Evolutionary conservation across 192 early-diverging fungal genomes (phyloP).

Genomic region (Kappamyces sp.): DNA sequence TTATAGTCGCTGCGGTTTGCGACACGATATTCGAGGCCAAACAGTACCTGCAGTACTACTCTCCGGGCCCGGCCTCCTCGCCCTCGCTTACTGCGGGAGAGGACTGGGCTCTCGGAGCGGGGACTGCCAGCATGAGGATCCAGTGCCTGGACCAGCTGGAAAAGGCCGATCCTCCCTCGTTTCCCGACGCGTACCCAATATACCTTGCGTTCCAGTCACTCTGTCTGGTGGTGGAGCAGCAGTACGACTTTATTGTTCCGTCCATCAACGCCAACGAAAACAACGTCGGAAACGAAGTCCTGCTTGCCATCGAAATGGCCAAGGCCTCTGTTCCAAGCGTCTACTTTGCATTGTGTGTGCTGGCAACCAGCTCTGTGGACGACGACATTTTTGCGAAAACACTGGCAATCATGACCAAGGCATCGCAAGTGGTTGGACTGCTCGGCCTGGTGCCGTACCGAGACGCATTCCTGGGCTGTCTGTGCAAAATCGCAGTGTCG

Average conservation of each 20-base stretch:
- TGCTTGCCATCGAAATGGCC: conserved; percentile 69
- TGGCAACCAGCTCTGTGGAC: conserved; percentile 72
- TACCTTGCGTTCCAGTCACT: conserved; percentile 71
- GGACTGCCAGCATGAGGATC: conserved; percentile 30
- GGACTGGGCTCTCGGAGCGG: conserved; percentile 21
- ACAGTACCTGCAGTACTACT: conserved; percentile 10
- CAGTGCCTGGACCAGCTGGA: conserved; percentile 84
- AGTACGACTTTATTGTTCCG: conserved; percentile 62
- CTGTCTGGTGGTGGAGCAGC: conserved; percentile 61
- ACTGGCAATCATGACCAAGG: conserved; percentile 65
- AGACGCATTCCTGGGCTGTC: conserved; percentile 75
- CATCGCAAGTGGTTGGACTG: conserved; percentile 75
- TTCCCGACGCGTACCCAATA: conserved; percentile 86
- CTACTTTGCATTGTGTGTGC: conserved; percentile 69
- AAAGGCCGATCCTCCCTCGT: conserved; percentile 79
- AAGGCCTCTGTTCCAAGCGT: conserved; percentile 75
- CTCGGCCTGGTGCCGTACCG: conserved; percentile 71
- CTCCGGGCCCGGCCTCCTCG: too few species aligned
- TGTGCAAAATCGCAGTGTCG: conserved; percentile 84
- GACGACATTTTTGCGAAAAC: conserved; percentile 72
- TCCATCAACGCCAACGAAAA: conserved; percentile 16
- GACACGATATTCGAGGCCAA: conserved; percentile 26
- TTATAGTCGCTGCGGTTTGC: conserved; percentile 72
- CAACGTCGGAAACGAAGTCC: conserved; percentile 13
- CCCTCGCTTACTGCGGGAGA: neutral